These are phyloP conservation scores for Baorangia bicolor DNA, from an alignment of 768 basidiomycete genomes.

Conservation along the genomic window DNA sequence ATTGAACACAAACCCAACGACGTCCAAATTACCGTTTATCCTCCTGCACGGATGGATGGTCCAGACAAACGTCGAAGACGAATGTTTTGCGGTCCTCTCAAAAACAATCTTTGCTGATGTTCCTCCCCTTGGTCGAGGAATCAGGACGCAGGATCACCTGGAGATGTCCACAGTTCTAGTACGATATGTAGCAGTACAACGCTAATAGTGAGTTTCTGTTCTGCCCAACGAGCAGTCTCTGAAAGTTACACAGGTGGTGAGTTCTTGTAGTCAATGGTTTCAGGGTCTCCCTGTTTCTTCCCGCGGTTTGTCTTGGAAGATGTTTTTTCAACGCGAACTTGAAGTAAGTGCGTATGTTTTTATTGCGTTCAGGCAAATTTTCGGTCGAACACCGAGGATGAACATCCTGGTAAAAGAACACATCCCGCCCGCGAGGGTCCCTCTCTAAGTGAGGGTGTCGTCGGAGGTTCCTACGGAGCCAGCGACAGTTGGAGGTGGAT, in stretches of 20 bases:
- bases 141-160: conserved; percentile 92
- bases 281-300: neutral
- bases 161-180: conserved; percentile 53
- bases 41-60: conserved; percentile 66
- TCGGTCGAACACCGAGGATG: conserved; percentile 55
- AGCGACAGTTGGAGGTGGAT: conserved; percentile 60
- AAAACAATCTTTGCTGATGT: conserved; percentile 94
- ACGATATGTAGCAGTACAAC: conserved; percentile 5
- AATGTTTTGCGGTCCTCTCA: conserved; percentile 47
- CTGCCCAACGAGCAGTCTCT: neutral
- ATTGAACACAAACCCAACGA: conserved; percentile 42
- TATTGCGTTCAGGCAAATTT: conserved; percentile 11
- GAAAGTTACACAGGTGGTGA: neutral
- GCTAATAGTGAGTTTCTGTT: conserved; percentile 10
- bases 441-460: conserved; percentile 32
- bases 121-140: conserved; percentile 89
- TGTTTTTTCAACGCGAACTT: neutral
- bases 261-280: neutral
- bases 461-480: conserved; percentile 27
- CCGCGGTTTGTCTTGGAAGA: neutral
- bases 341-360: conserved; percentile 29
- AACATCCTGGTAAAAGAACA: conserved; percentile 88
- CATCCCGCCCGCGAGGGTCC: conserved; percentile 55
- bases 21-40: conserved; percentile 82
- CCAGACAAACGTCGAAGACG: conserved; percentile 90